Base-by-base conservation (phyloP, 179 eudicot species). In the Silene vulgaris region DNA sequence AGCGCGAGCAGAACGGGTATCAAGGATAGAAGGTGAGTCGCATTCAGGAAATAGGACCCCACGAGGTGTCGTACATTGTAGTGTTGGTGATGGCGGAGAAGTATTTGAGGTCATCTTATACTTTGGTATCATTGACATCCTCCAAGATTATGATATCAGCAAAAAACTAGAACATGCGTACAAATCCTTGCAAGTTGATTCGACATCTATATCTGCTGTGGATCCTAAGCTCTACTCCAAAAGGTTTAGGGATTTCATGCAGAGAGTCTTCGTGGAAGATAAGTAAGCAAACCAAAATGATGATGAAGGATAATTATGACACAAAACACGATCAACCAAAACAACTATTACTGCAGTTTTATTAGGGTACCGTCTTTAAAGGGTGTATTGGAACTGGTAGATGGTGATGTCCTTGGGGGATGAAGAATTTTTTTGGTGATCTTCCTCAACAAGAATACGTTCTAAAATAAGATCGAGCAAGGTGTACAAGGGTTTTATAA, bases 181-280 rank as follows among this genome's bases (percentile, higher is more conserved):
- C 91, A 94, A 94, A 84, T 94, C 98, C 74, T 85, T 89, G 61
- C 97, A 92, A 78, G 97, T 71, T 29, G 97, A 94, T 78, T 83
- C 98, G 14, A 72, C 95, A 19, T 90, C 94, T 77, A 92, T 94
- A 74, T 94, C 97, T 14, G 97, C 97, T 37, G 98, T 94, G 48
- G 97, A 94, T 77, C 98, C 98, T 7, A 94, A 90, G 84, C 90
- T 94, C 48, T 92, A 94, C 81, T 94, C 98, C 26, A 94, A 87
- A 78, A 92, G 98, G 83, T 94, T 94, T 71, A 87, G 96, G 12
- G 92, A 94, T 81, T 94, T 94, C 87, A 81, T 94, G 60, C 89
- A 91, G 40, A 84, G 90, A 77, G 90, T 90, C 83, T 92, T 95
- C 75, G 80, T 92, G 19, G 96, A 92, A 80, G 95, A 95, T 75